Conservation (phyloP, 768 basidiomycete genomes). For the Lactifluus subvellereus region DNA sequence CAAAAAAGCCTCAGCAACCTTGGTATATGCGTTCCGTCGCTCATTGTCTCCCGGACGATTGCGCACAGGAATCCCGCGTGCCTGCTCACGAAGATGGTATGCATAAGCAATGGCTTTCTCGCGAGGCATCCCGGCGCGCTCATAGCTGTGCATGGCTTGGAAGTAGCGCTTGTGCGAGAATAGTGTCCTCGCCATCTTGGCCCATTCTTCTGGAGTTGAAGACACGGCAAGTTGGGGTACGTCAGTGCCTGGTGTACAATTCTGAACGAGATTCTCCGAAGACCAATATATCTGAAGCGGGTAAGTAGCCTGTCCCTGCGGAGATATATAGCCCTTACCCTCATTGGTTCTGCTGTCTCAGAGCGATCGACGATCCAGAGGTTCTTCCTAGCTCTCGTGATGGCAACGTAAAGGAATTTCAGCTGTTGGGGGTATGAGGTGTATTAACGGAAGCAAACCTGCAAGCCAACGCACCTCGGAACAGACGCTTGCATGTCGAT, state of each 20-base stretch:
- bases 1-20: slow-evolving; percentile 47
- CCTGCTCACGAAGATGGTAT: slow-evolving; percentile 49
- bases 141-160: slow-evolving; percentile 51
- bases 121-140: slow-evolving; percentile 39
- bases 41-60: slow-evolving; percentile 11
- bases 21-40: slow-evolving; percentile 34
- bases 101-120: slow-evolving; percentile 46
- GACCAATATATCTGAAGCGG: slow-evolving; percentile 47
- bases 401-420: slow-evolving; percentile 59
- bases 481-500: slow-evolving; percentile 38
- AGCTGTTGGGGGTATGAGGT: slow-evolving; percentile 34
- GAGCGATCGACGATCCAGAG: slow-evolving; percentile 64
- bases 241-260: slow-evolving; percentile 42
- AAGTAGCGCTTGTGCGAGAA: slow-evolving; percentile 43
- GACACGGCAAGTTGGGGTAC: slow-evolving; percentile 50
- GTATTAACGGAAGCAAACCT: background rate
- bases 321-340: slow-evolving; percentile 34
- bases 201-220: slow-evolving; percentile 48
- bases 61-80: slow-evolving; percentile 32
- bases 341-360: slow-evolving; percentile 52
- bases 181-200: slow-evolving; percentile 34
- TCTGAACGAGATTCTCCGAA: slow-evolving; percentile 40
- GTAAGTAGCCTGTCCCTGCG: background rate
- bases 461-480: slow-evolving; percentile 8
- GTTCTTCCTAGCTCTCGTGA: slow-evolving; percentile 60